A percentile compares a stretch with the other conserved stretches of the same genome.
phyloP scores from a whole-genome alignment of 2,329 filamentous ascomycete genomes.

The Chrysoporthe cubensis region DNA sequence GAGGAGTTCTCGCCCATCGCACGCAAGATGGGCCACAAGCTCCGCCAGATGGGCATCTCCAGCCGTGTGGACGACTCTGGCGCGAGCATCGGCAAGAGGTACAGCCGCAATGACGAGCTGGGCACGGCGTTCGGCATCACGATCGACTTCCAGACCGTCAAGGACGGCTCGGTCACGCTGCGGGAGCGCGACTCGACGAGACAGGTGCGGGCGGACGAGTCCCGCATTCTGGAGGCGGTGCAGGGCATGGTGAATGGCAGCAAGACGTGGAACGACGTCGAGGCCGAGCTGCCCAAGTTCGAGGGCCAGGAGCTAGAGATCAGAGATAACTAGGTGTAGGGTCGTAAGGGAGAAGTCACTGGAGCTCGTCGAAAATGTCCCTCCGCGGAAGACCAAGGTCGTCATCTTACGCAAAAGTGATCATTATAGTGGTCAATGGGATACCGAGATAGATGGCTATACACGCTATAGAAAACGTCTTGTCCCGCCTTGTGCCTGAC shows the following conservation, averaged over 20 bases:
- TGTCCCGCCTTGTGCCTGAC: background rate
- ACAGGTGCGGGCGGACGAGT: conserved; percentile 84
- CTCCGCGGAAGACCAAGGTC: background rate
- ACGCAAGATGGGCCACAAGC: conserved; percentile 71
- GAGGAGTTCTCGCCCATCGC: conserved; percentile 79
- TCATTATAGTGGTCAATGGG: background rate
- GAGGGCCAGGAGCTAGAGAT: conserved; percentile 71
- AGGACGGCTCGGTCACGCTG: conserved; percentile 85
- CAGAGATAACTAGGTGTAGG: background rate
- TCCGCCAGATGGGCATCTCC: conserved; percentile 77
- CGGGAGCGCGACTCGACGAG: conserved; percentile 88
- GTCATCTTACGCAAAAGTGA: background rate
- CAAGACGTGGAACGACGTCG: conserved; percentile 70
- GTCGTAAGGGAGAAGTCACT: background rate
- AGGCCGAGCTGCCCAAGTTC: conserved; percentile 80
- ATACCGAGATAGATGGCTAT: background rate
- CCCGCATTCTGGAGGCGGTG: conserved; percentile 78
- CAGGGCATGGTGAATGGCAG: conserved; percentile 52
- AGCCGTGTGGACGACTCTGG: conserved; percentile 89
- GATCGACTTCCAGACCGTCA: conserved; percentile 91
- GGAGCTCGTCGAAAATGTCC: background rate
- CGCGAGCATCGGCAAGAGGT: conserved; percentile 92
- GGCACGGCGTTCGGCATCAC: conserved; percentile 94
- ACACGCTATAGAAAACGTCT: background rate
- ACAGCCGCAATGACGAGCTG: conserved; percentile 92